Evolutionary conservation across 83 land plant species (phyloP), one percentile per base, ranked within the genome.

Genomic region (Picea abies): DNA sequence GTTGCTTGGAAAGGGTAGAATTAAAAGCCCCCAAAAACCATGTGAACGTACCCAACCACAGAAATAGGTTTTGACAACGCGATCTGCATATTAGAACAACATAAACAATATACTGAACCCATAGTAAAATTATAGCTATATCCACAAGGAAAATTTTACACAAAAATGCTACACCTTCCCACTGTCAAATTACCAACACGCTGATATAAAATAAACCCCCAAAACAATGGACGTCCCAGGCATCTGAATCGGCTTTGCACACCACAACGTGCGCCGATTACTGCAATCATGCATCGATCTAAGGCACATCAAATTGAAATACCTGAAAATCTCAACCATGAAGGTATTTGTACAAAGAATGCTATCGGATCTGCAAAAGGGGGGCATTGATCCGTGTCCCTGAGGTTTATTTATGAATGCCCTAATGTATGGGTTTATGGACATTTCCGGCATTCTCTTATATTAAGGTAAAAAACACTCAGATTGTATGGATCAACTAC

Each of bases 341-440:
- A 75, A n/a, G 22, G 29, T n/a, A 25, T n/a, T 75, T 75, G 0
- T n/a, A 4, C 62, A 71, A 61, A 81, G 52, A 73, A 29, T 78
- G 68, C 25, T 22, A 12, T 56, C 56, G 52, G 83, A 71, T 69
- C 77, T 41, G 35, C 25, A 19, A 64, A 75, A 61, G 2, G 70
- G 60, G 78, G 58, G 26, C 23, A 9, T 22, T 75, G 78, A 75
- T 12, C 60, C 5, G 10, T 22, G 58, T 47, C 60, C 19, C 56
- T n/a, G 16, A 58, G 60, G 60, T 58, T 58, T 58, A 14, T 58
- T 58, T 17, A 47, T 47, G 4, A 7, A 41, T 22, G 60, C 23
- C 78, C 78, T 75, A 22, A 47, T 11, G n/a, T 47, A 22, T 75
- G 22, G 58, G 78, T 75, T 44, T 75, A 4, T 75, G 26, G 29